Base-by-base conservation (phyloP, 176 grass and related monocot genomes). In the Triticum urartu region DNA sequence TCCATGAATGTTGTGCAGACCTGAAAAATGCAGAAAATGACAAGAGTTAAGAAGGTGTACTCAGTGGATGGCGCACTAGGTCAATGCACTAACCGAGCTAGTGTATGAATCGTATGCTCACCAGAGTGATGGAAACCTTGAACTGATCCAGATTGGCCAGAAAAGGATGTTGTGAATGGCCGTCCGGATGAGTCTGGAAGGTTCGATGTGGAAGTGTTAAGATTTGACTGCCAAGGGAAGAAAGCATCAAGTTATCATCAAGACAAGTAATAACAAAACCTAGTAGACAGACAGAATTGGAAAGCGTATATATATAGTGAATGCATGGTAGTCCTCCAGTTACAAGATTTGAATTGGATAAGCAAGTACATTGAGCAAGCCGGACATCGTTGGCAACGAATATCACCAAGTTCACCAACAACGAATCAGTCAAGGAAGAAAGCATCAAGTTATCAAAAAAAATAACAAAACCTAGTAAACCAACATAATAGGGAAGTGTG, bases 71-170 rank as follows among this genome's bases (percentile, higher is more conserved):
- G 5, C 45, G 75, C 64, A 48, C 25, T 42, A 22, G 72, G 72
- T 74, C 42, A 40, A 62, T 81, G n/a, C 1, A 50, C 14, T 50
- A 78, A 62, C 62, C 17, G 24, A 65, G 68, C 43, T 75, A 76
- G n/a, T 56, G 13, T 84, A 56, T 62, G 54, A 77, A 56, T 62
- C 36, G 33, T 87, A 83, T 74, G 56, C 89, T 90, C 47, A 99
- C 97, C 92, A 77, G 97, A 99, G 69, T 95, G 93, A 91, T 93
- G 94, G 85, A 95, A 96, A 72, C 90, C 89, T 82, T 92, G 89
- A 69, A 94, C 86, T 59, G 92, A 86, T 73, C 92, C 87, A 59
- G 97, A 92, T 74, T 96, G 97, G 34, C 82, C 87, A 3, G 97
- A 93, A 92, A 99, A 99, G 64, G 94, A 94, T 79, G 86, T 1